A percentile compares a stretch with the other conserved stretches of the same genome.
Conservation (phyloP, 495 filamentous ascomycete genomes). For the Apiosordaria backusii region DNA sequence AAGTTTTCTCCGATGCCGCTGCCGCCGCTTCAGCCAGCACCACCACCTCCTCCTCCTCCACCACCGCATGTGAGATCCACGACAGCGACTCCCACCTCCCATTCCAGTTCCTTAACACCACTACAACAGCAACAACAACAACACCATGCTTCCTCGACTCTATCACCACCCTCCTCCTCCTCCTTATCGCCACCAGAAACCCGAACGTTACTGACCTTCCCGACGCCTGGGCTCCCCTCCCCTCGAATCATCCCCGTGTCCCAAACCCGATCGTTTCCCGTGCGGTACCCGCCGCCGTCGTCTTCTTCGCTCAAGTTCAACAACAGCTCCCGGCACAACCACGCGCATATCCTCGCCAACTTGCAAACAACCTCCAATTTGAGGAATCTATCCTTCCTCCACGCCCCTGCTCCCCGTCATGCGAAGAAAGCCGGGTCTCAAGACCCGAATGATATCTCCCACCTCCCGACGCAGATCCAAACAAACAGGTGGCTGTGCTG, state of each 20-base stretch:
- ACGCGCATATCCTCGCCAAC: neutral
- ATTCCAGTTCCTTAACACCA: neutral
- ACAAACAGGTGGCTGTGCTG: constrained; percentile 33
- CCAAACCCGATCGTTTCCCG: constrained; percentile 8
- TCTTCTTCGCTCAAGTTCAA: neutral
- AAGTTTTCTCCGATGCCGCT: neutral
- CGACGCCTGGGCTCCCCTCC: constrained; percentile 23
- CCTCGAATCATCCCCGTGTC: constrained; percentile 13
- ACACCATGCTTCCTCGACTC: neutral
- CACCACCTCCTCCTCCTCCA: neutral
- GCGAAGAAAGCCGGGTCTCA: too few relatives aligned
- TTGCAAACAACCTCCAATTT: neutral
- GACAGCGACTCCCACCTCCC: neutral
- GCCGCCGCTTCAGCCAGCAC: neutral
- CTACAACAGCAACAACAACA: neutral
- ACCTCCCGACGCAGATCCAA: constrained; percentile 12
- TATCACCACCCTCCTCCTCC: neutral
- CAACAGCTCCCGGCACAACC: neutral
- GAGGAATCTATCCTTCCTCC: neutral
- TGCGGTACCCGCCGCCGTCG: constrained; percentile 4
- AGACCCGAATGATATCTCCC: neutral
- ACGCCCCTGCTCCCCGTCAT: neutral
- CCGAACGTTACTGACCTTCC: constrained; percentile 26
- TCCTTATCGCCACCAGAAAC: constrained; percentile 11
- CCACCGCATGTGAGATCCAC: neutral